phyloP scores from a whole-genome alignment of 768 basidiomycete species.

The Mrakia frigida region DNA sequence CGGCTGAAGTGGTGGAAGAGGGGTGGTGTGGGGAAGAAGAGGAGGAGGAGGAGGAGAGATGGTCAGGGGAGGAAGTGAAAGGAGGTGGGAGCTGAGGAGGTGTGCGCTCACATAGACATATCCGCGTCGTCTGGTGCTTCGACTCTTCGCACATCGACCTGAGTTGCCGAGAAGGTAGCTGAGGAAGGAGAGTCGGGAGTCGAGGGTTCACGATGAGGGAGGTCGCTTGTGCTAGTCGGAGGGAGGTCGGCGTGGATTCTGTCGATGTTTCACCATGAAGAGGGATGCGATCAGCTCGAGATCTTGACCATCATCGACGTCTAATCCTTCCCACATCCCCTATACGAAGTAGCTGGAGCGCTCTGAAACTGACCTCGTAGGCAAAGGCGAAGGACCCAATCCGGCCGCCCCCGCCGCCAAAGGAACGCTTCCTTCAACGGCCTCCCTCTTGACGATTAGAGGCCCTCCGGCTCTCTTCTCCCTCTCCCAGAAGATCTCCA shows the following conservation, averaged over 20 bases:
- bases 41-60: not conserved
- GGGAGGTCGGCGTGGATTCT: constrained; percentile 17
- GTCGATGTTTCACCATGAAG: not conserved
- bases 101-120: not conserved
- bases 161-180: not conserved
- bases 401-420: not conserved
- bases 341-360: not conserved
- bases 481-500: constrained; percentile 4
- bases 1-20: not conserved
- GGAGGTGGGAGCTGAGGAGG: not conserved
- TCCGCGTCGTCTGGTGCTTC: not conserved
- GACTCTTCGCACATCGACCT: not conserved
- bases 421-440: not conserved
- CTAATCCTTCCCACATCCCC: no score
- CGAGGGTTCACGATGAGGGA: not conserved
- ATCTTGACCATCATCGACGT: not conserved
- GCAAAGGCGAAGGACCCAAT: constrained; percentile 4
- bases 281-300: not conserved
- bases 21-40: not conserved
- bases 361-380: not conserved
- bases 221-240: constrained; percentile 3
- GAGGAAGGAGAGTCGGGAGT: constrained; percentile 7
- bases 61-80: not conserved
- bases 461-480: not conserved
- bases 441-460: not conserved